Conservation (phyloP, 768 basidiomycete genomes). For the Sporobolomyces phaffii region DNA sequence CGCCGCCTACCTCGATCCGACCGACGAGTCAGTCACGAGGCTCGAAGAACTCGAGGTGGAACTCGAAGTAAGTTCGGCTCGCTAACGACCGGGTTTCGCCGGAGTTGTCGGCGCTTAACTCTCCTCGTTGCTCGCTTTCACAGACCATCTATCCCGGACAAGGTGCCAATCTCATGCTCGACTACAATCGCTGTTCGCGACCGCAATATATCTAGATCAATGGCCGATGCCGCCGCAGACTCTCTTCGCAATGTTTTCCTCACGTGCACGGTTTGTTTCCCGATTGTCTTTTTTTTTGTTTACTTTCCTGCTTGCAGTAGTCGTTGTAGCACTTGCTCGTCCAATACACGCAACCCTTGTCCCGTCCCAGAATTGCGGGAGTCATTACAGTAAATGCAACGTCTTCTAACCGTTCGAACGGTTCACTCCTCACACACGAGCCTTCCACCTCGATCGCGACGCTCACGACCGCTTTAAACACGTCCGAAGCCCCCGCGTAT, state of each 20-base stretch:
- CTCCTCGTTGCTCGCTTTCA: too few relatives aligned
- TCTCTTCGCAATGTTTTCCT: not conserved
- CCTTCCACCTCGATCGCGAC: too few relatives aligned
- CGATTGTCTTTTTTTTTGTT: not conserved
- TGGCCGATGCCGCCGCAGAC: not conserved
- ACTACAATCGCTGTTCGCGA: conserved; percentile 20
- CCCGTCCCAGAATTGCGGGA: not conserved
- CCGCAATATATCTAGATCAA: conserved; percentile 16
- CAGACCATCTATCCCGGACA: conserved; percentile 20
- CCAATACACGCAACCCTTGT: not conserved
- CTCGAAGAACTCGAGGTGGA: conserved; percentile 11
- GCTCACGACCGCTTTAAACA: not conserved
- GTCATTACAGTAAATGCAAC: too few relatives aligned
- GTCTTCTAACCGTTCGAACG: too few relatives aligned
- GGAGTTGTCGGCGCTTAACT: too few relatives aligned
- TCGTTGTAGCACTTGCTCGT: not conserved
- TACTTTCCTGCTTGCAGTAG: not conserved
- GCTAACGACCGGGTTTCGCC: too few relatives aligned
- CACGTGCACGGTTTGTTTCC: not conserved
- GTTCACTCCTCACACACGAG: not conserved
- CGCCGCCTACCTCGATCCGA: conserved; percentile 1
- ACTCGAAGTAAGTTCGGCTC: not conserved
- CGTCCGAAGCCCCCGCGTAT: too few relatives aligned
- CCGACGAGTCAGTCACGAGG: not conserved
- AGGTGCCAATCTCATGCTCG: conserved; percentile 29